Base-by-base conservation (phyloP, 2,329 filamentous ascomycete species). In the Alternaria alternata region DNA sequence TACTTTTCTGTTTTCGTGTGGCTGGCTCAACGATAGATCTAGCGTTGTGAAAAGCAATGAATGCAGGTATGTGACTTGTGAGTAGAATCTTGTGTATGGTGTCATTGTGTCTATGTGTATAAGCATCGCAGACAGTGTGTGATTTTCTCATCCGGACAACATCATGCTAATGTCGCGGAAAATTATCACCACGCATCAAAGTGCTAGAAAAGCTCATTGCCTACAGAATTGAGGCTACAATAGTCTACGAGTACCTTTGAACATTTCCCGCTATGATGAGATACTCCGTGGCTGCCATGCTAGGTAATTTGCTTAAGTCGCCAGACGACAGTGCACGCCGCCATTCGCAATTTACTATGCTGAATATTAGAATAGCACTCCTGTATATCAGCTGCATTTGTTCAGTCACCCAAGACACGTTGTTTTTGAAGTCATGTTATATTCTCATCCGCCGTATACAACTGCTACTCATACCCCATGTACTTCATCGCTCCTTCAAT, bases 401-500 rank as follows among this genome's bases (percentile, higher is more conserved):
- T 12, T 36, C 38, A 42, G n/a, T 52, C 46, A 49, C n/a, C 9
- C 14, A 22, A 22, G 16, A 44, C 7, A 48, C 11, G 6, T 41
- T 22, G 9, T 20, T 62, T 63, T 61, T 42, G 54, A 63, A 65
- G 57, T 64, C 58, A 61, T 54, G 57, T 48, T 65, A 59, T 63
- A 56, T 63, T 61, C 54, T 32, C 43, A 41, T 53, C 42, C 57
- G 30, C 57, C 43, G 46, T 20, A 42, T 32, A 47, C 51, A 55
- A 48, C 48, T 51, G 59, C 55, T 59, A 36, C 39, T 42, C 52
- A 53, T 51, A 32, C 59, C 28, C 43, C 54, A 42, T 49, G 30
- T 20, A 41, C 57, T 47, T 44, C 62, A 48, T 56, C 61, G 43
- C 46, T 54, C 63, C 62, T 68, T 30, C 63, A 65, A 59, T 71